Evolutionary conservation across 352 stramenopile species (phyloP), one percentile per base, ranked within the genome.

Genomic region (Pythium angustatum): DNA sequence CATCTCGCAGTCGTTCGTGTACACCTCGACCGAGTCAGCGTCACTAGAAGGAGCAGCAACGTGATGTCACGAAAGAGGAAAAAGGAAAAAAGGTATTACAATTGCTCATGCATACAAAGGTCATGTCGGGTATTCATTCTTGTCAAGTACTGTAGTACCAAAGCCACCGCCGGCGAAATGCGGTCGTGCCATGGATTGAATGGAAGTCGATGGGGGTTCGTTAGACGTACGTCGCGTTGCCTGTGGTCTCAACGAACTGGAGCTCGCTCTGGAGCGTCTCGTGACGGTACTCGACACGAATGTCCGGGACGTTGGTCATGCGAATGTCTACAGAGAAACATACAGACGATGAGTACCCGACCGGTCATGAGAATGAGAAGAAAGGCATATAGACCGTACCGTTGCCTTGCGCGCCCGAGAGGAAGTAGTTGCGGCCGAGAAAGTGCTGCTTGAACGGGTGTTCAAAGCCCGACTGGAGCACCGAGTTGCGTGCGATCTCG

Each of bases 401-500:
- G 69, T 94, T 94, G 72, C 85, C 85, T 11, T 83, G 73, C 5
- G 85, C 81, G 11, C 83, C 83, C 14, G 81, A 75, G 8, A 90
- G 59, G 24, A 76, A 75, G 70, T 98, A 99, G 69, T 97, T 84
- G 44, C 89, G 86, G 22, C 97, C 97, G 31, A 99, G 77, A 73
- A 97, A 99, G 76, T 99, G 92, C 61, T 94, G 67, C 83, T 99
- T 99, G 72, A 99, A 98, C 38, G 96, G 83, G 67, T 98, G 85
- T 71, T 99, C 97, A 71, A 99, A 99, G 33, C 97, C 98, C 15
- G 88, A 98, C 79, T 99, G 97, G 34, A 99, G 80, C 43, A 99
- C 97, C n/a, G 88, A 98, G 71, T 99, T 99, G 40, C 97, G 85
- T 24, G 97, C 97, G 66, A 99, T 98, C 79, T 99, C 98, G 75